Percentiles rank a stretch among this genome's conserved stretches.
Conservation (phyloP, 345 rosid genomes). For the Conringia planisiliqua region DNA sequence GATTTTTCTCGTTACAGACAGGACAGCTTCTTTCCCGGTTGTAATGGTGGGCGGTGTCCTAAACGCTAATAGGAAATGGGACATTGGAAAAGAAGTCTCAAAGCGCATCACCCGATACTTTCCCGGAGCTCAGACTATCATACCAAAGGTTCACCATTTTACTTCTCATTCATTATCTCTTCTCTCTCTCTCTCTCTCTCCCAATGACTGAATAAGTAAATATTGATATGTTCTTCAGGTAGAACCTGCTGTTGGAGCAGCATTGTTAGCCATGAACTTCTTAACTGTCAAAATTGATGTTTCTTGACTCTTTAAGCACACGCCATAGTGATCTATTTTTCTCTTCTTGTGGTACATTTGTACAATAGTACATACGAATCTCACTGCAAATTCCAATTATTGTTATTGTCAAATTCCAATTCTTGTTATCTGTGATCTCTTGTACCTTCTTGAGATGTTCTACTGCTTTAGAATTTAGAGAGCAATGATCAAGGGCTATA, state of each 20-base stretch:
- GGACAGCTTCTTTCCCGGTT: slow-evolving; percentile 46
- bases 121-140: slow-evolving; percentile 45
- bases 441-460: not conserved
- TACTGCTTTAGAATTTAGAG: not conserved
- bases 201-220: not conserved
- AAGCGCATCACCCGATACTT: slow-evolving; percentile 38
- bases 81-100: slow-evolving; percentile 54
- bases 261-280: slow-evolving; percentile 49
- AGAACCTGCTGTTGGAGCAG: slow-evolving; percentile 66
- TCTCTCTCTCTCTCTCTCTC: not conserved
- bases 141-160: slow-evolving; percentile 44
- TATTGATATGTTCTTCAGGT: slow-evolving; percentile 37
- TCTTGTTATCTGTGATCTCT: not conserved
- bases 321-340: slow-evolving; percentile 15
- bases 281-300: not conserved
- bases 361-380: slow-evolving; percentile 11
- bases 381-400: slow-evolving; percentile 1
- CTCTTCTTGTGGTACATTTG: slow-evolving; percentile 6
- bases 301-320: slow-evolving; percentile 3
- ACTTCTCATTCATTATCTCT: not conserved
- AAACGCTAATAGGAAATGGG: slow-evolving; percentile 51
- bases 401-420: not conserved
- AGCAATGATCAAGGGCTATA: too few species aligned
- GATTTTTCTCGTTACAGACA: slow-evolving; percentile 34
- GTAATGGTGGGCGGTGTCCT: slow-evolving; percentile 64